Base-by-base conservation (phyloP, 2,329 filamentous ascomycete genomes). In the Apiospora kogelbergensis region DNA sequence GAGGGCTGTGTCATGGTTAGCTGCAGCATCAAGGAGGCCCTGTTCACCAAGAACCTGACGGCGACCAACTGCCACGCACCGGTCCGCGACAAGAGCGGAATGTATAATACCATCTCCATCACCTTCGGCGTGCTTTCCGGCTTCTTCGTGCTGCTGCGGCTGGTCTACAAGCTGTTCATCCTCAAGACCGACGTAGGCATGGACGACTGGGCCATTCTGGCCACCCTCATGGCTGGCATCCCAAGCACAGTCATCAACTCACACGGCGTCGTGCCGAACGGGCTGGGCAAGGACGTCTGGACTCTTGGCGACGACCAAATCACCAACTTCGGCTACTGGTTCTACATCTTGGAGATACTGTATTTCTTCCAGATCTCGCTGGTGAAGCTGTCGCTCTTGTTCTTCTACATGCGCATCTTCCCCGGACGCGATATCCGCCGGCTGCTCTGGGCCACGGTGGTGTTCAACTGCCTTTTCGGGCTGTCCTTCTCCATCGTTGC, bases 381-480 rank as follows among this genome's bases (percentile, higher is more conserved):
- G 6, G 75, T 81, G 48, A 83, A 84, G 71, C 72, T 82, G 30
- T 81, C 82, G 1, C 72, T 84, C 13, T 71, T 83, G 7, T 77
- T 80, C 68, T 82, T 84, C 70, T 84, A 83, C 68, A 74, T 82
- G 20, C 76, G 79, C 22, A 81, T 84, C 63, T 84, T 84, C 46
- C 80, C 81, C 0, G 73, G 74, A 0, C 70, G 65, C 7, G 69
- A 46, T 0, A 77, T 81, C 24, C 74, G 76, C 5, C 72, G 74
- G 9, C 22, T 80, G 15, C 73, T 83, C 0, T 80, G 78, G 73
- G 74, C 70, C 3, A 78, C 79, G 0, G 73, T 79, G 3, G 63
- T 70, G 11, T 75, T 84, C 64, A 79, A 77, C 30, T 71, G 71
- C 1, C 42, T 76, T 1, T 78, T 74, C 20, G 78, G 78, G 0